phyloP scores from a whole-genome alignment of 2,329 filamentous ascomycete species.

The Cytospora leucostoma region DNA sequence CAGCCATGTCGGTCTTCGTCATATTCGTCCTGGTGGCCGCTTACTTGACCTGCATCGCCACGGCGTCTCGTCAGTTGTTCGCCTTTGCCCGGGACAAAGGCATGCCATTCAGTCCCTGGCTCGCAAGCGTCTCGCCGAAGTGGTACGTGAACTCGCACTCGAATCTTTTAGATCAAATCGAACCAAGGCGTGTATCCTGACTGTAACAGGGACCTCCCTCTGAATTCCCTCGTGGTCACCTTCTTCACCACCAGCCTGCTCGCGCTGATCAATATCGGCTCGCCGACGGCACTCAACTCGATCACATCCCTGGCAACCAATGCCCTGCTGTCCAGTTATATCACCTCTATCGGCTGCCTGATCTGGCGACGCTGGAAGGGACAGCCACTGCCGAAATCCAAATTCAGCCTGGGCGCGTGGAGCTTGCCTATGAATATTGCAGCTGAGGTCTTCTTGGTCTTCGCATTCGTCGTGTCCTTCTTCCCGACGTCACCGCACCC shows the following conservation, averaged over 20 bases:
- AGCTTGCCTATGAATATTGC: conserved; percentile 27
- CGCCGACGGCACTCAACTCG: conserved; percentile 27
- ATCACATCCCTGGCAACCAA: conserved; percentile 26
- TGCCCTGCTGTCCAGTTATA: conserved; percentile 29
- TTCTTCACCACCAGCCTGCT: conserved; percentile 19
- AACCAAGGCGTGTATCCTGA: not conserved
- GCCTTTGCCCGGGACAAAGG: conserved; percentile 41
- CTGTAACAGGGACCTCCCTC: conserved; percentile 24
- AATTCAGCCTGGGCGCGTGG: conserved; percentile 26
- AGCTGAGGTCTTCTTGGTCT: conserved; percentile 22
- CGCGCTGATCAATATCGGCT: conserved; percentile 25
- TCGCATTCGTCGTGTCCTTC: conserved; percentile 27
- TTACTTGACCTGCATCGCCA: conserved; percentile 34
- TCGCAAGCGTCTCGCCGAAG: conserved; percentile 29
- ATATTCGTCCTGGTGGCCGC: conserved; percentile 29
- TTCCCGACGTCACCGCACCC: conserved; percentile 24
- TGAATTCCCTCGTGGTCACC: conserved; percentile 29
- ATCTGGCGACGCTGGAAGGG: conserved; percentile 10
- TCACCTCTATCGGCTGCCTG: conserved; percentile 26
- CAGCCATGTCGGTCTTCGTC: conserved; percentile 34
- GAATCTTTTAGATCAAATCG: not conserved
- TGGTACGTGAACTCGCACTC: not conserved
- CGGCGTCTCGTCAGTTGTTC: conserved; percentile 36
- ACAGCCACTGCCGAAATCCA: conserved; percentile 20
- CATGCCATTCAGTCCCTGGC: conserved; percentile 37